Conservation (phyloP, 345 rosid species). For the Toxicodendron radicans region DNA sequence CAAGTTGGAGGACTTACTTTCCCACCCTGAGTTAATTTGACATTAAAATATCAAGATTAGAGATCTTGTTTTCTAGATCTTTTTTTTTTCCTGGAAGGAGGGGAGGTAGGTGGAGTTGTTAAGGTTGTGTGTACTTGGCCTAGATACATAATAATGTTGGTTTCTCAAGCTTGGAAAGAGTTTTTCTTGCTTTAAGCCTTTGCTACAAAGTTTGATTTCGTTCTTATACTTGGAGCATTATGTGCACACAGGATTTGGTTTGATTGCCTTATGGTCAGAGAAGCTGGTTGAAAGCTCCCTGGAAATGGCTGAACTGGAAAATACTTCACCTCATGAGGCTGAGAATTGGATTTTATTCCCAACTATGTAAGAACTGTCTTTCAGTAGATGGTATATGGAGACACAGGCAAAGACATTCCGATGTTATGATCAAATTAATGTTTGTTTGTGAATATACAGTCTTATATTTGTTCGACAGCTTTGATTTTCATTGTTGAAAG, state of each 20-base stretch:
- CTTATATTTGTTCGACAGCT: background rate
- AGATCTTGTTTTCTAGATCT: background rate
- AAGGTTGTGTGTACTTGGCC: background rate
- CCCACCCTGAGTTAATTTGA: background rate
- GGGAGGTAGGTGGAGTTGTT: background rate
- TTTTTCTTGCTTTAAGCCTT: slow-evolving; percentile 13
- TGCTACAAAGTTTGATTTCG: background rate
- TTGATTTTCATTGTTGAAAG: background rate
- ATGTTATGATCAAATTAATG: background rate
- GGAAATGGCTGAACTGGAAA: slow-evolving; percentile 97
- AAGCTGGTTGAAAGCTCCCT: slow-evolving; percentile 71
- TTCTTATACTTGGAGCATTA: slow-evolving; percentile 26
- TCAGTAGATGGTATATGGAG: background rate
- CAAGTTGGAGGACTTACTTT: background rate
- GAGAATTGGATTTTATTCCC: slow-evolving; percentile 78
- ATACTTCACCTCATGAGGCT: slow-evolving; percentile 89
- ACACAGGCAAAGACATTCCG: background rate
- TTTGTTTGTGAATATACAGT: background rate
- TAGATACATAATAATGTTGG: slow-evolving; percentile 11
- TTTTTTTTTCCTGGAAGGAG: background rate
- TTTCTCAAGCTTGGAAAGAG: slow-evolving; percentile 8
- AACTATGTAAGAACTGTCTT: slow-evolving; percentile 54
- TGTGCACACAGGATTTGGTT: slow-evolving; percentile 62
- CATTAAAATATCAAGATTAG: background rate
- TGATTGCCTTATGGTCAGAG: slow-evolving; percentile 72